Base-by-base conservation (phyloP, 192 early-diverging fungal genomes). In the Thoreauomyces humboldtii region DNA sequence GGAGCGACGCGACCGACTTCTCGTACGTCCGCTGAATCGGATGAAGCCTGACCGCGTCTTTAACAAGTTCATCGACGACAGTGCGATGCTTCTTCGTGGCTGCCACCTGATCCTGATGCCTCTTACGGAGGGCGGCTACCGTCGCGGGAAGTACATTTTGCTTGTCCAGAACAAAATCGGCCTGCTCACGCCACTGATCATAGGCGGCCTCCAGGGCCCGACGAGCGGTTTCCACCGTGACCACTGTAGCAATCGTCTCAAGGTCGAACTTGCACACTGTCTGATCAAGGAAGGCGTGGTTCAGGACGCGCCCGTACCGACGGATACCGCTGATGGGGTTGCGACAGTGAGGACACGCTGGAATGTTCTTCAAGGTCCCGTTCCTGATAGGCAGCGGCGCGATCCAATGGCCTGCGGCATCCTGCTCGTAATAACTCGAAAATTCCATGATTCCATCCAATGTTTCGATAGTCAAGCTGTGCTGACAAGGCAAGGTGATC, bases 381-480 rank as follows among this genome's bases (percentile, higher is more conserved):
- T 24, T 46, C n/a, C n/a, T n/a, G 14, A 55, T 9, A 11, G 33
- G 36, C 0, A 47, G 1, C 60, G 61, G 4, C 67, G 58, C 15
- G n/a, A 11, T 11, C 63, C 62, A 55, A 51, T 74, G n/a, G 19
- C 53, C 54, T 32, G 15, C 41, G 21, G 12, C 17, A 62, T 61
- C 7, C 6, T 44, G 2, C 45, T 52, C 21, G 45, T 86, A 87
- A 48, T 73, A 81, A 4, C 52, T 1, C 4, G 47, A 17, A 63
- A 84, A 66, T 17, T 63, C 70, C 67, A 83, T 70, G 33, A 70
- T 62, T 0, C 76, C 75, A 38, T 87, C 86, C 29, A 87, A 25
- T 7, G 67, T 78, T 3, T 69, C 55, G 63, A 81, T 73, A 4
- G 82, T 84, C 41, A 78, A 73, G 1, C 70, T 65, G 45, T 86